phyloP scores from a whole-genome alignment of 768 basidiomycete genomes.

The Thelephora ganbajun region DNA sequence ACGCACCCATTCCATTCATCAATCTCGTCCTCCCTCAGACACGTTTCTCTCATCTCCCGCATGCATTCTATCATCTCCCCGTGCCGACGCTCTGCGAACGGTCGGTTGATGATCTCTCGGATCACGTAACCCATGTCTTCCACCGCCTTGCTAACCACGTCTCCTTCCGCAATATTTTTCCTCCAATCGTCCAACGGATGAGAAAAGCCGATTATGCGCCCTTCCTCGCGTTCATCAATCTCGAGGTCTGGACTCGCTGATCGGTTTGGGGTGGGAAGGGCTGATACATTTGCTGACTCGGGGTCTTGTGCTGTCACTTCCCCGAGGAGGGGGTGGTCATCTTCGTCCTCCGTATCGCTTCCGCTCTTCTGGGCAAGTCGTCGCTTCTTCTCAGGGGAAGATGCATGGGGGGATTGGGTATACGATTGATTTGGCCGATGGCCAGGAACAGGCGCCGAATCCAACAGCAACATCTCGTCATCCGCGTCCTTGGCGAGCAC shows the following conservation, averaged over 20 bases:
- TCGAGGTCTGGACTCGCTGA: slow-evolving; percentile 14
- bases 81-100: slow-evolving; percentile 56
- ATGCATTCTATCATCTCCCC: slow-evolving; percentile 67
- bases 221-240: slow-evolving; percentile 43
- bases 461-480: slow-evolving; percentile 47
- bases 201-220: slow-evolving; percentile 63
- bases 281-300: slow-evolving; percentile 27
- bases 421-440: slow-evolving; percentile 12
- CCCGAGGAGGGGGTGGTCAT: slow-evolving; percentile 16
- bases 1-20: slow-evolving; percentile 68
- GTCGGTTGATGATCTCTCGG: slow-evolving; percentile 49
- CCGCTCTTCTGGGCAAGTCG: slow-evolving; percentile 10
- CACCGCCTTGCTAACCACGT: slow-evolving; percentile 75
- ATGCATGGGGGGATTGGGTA: slow-evolving; percentile 10
- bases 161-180: slow-evolving; percentile 54
- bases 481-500: slow-evolving; percentile 46
- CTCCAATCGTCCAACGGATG: slow-evolving; percentile 69
- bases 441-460: slow-evolving; percentile 18
- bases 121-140: slow-evolving; percentile 66
- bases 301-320: slow-evolving; percentile 5
- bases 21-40: slow-evolving; percentile 69
- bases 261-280: slow-evolving; percentile 23
- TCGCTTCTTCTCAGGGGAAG: slow-evolving; percentile 1
- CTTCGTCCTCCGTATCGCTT: slow-evolving; percentile 29
- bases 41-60: slow-evolving; percentile 48